A percentile compares a stretch with the other conserved stretches of the same genome.
Conservation (phyloP, 2,329 filamentous ascomycete species). For the Cercospora berteroae region DNA sequence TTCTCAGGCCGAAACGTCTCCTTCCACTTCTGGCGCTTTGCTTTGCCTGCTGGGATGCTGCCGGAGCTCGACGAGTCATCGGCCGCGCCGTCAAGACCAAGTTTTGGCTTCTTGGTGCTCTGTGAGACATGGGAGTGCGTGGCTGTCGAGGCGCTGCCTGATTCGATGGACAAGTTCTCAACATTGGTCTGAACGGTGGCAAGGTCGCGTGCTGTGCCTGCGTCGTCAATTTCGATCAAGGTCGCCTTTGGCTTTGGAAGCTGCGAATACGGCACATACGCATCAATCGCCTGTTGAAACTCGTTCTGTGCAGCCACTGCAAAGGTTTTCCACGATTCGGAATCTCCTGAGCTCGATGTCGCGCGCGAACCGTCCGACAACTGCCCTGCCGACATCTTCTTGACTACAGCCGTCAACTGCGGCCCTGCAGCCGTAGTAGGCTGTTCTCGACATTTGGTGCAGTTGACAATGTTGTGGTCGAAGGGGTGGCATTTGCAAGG, state of each 20-base stretch:
- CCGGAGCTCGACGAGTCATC: conserved; percentile 2
- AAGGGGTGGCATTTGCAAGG: conserved; percentile 53
- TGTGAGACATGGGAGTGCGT: not conserved
- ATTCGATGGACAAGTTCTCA: not conserved
- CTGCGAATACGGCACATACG: conserved; percentile 7
- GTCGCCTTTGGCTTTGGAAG: not conserved
- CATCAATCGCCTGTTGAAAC: not conserved
- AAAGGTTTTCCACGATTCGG: conserved; percentile 11
- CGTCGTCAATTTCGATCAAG: not conserved
- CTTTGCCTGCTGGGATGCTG: not conserved
- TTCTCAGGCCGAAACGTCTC: conserved; percentile 1
- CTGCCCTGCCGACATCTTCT: not conserved
- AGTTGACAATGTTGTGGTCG: conserved; percentile 34
- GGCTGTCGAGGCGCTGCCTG: conserved; percentile 1
- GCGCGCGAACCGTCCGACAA: not conserved
- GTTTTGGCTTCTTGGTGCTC: not conserved
- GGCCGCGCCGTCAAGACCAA: conserved; percentile 8
- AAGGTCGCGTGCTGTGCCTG: not conserved
- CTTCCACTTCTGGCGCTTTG: conserved; percentile 11
- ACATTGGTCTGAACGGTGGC: not conserved
- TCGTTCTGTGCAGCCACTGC: conserved; percentile 9
- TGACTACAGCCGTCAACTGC: not conserved
- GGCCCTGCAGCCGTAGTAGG: not conserved
- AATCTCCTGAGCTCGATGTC: not conserved
- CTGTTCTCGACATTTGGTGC: conserved; percentile 25